These are phyloP conservation scores for Paspalum notatum DNA, from an alignment of 176 grass and related monocot genomes.

Conservation along the genomic window DNA sequence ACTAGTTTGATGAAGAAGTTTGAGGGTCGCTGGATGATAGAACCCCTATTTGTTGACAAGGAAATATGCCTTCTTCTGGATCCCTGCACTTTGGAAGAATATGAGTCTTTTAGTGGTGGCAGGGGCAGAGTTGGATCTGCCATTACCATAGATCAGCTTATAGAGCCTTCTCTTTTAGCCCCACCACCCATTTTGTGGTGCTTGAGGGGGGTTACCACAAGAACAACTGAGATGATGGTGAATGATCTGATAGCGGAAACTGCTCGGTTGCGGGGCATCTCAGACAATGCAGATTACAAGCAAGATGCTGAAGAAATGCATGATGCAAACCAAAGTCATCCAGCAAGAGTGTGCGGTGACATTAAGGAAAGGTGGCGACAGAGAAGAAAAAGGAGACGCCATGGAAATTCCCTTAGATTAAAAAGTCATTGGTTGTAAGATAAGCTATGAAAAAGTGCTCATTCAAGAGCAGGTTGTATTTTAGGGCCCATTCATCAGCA, in stretches of 20 bases:
- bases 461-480: not conserved
- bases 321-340: not conserved
- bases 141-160: constrained; percentile 82
- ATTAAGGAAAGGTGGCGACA: constrained; percentile 76
- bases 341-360: constrained; percentile 12
- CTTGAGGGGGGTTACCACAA: constrained; percentile 81
- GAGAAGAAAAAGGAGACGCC: constrained; percentile 54
- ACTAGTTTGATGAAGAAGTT: too few relatives aligned
- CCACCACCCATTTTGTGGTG: constrained; percentile 92
- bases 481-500: not conserved
- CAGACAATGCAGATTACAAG: constrained; percentile 3
- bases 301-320: not conserved
- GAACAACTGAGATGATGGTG: constrained; percentile 85
- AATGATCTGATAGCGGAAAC: constrained; percentile 79
- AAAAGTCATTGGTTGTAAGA: constrained; percentile 3
- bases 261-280: constrained; percentile 51
- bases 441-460: not conserved
- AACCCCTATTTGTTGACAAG: too few relatives aligned
- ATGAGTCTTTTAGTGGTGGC: too few relatives aligned
- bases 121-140: constrained; percentile 53
- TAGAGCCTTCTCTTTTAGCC: constrained; percentile 70
- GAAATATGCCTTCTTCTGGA: not conserved
- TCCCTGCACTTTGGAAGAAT: constrained; percentile 39
- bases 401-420: constrained; percentile 38
- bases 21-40: too few relatives aligned